Evolutionary conservation across 2,329 filamentous ascomycete genomes (phyloP).

Genomic region (Aspergillus flavus): DNA sequence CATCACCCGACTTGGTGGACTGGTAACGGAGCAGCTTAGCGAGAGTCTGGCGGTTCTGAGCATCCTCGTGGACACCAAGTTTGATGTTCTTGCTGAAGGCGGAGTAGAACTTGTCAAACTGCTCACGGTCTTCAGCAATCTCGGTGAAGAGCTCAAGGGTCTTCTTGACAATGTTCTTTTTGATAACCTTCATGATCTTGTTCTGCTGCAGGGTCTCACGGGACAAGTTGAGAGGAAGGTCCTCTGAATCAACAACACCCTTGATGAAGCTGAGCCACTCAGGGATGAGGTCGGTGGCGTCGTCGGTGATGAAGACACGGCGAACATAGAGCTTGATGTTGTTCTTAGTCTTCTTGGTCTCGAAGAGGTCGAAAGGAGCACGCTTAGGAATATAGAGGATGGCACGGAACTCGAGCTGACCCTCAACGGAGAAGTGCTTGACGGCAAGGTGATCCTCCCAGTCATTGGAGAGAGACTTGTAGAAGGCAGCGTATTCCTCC

Average conservation of each 20-base stretch:
- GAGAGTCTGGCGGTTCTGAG: constrained; percentile 88
- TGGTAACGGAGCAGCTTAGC: constrained; percentile 99
- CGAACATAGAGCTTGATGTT: constrained; percentile 99
- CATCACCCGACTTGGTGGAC: constrained; percentile 98
- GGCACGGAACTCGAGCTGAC: constrained; percentile 99
- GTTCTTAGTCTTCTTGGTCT: constrained; percentile 99
- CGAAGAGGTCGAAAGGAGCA: constrained; percentile 98
- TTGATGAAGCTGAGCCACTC: constrained; percentile 99
- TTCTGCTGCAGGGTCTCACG: constrained; percentile 99
- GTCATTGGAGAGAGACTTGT: constrained; percentile 99
- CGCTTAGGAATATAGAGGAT: constrained; percentile 99
- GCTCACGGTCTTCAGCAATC: constrained; percentile 99
- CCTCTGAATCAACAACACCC: constrained; percentile 99
- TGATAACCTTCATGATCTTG: constrained; percentile 99
- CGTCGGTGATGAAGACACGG: constrained; percentile 99
- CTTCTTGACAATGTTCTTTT: constrained; percentile 99
- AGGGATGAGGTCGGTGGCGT: constrained; percentile 97
- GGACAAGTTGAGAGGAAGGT: constrained; percentile 98
- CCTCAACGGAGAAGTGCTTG: constrained; percentile 99
- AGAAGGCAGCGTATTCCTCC: constrained; percentile 98
- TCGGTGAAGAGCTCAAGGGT: constrained; percentile 98
- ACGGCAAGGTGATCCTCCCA: constrained; percentile 99
- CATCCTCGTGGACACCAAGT: constrained; percentile 99
- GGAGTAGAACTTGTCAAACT: constrained; percentile 99
- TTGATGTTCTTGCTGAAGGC: constrained; percentile 99